Base-by-base conservation (phyloP, 1,284 basidiomycete species). In the Uromyces viciae-fabae region DNA sequence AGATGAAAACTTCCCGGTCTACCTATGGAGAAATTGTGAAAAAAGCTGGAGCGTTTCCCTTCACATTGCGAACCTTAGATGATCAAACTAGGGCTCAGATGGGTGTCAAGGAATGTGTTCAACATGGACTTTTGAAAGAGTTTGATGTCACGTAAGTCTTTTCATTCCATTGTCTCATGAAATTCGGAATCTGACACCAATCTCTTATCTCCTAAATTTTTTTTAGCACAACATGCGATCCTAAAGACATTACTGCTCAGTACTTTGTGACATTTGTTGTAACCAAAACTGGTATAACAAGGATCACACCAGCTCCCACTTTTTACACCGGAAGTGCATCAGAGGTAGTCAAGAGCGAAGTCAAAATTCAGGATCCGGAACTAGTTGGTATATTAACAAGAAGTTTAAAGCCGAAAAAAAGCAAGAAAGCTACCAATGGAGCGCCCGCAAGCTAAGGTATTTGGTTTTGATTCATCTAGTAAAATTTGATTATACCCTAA, bases 21-120 rank as follows among this genome's bases (percentile, higher is more conserved):
- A 92, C 97, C 68, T 98, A 97, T 88, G 92, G 92, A 74, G 96
- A 98, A 88, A 93, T 98, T 85, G 93, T 96, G 88, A 96, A 95
- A 89, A 98, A 98, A 54, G 93, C 96, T 46, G 96, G 95, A 38
- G 90, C 94, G 8, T 99, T 99, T 91, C 96, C 96, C 62, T 98
- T 99, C 90, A 98, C 95, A 85, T 90, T 99, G 82, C 93, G 96
- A 83, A 90, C 90, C 76, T 89, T 99, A 82, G 96, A 98, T 82
- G 95, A 99, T 85, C 95, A 98, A 89, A 94, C 95, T 88, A 91
- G 93, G 80, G 92, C 94, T 31, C 91, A 95, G 77, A 92, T 99
- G 90, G 96, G 96, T 84, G 90, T 99, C 46, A 92, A 94, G 87
- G 96, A 99, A 88, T 95, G 95, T 82, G 93, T 94, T 64, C 92